Percentiles rank a stretch among this genome's conserved stretches.
Conservation (phyloP, 306 rosid genomes). For the Chamaecrista fasciculata region DNA sequence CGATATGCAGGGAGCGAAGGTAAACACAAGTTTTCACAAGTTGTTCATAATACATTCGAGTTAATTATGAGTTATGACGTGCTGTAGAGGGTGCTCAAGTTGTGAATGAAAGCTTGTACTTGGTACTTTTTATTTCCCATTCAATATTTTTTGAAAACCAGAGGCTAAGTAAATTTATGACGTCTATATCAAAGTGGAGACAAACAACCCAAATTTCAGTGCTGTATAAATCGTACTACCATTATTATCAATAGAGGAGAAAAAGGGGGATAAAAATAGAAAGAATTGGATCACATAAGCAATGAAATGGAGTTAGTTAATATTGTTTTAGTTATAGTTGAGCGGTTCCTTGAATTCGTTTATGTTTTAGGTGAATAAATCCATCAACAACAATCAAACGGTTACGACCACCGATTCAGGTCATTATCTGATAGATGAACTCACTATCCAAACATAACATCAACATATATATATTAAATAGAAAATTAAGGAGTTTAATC, state of each 20-base stretch:
- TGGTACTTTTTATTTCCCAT: neutral
- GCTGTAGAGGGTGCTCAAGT: neutral
- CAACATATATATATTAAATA: no score
- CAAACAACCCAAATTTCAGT: neutral
- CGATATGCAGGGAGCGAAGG: neutral
- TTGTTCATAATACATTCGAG: constrained; percentile 17
- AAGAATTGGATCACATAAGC: neutral
- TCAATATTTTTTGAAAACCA: neutral
- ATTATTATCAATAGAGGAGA: neutral
- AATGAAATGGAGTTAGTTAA: constrained; percentile 24
- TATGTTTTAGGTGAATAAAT: constrained; percentile 16
- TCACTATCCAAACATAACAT: neutral
- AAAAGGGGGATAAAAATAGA: neutral
- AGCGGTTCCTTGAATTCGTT: constrained; percentile 42
- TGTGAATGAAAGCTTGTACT: neutral
- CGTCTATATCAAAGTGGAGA: neutral
- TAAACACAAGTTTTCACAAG: neutral
- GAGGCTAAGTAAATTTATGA: neutral
- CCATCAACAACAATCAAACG: constrained; percentile 6
- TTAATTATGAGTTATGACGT: constrained; percentile 20
- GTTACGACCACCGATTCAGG: neutral
- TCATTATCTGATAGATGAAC: neutral
- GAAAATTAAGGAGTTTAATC: neutral
- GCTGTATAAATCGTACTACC: no score
- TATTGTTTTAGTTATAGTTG: constrained; percentile 44